phyloP scores from a whole-genome alignment of 768 basidiomycete genomes.

The Amanita pallidorosea region DNA sequence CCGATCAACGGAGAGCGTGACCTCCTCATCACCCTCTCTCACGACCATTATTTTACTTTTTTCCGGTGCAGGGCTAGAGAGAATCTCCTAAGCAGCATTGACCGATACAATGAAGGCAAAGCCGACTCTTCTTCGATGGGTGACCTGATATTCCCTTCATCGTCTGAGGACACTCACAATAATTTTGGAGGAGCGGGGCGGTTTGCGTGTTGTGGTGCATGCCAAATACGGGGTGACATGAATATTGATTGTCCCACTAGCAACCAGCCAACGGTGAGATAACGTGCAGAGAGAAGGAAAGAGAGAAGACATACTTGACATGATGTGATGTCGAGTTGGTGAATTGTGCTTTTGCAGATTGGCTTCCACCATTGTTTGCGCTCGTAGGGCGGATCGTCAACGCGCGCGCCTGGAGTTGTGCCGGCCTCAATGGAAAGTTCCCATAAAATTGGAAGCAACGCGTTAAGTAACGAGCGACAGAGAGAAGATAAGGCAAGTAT shows the following conservation, averaged over 20 bases:
- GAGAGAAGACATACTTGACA: not conserved
- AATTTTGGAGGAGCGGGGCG: not conserved
- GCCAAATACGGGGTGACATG: not conserved
- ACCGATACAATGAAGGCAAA: not conserved
- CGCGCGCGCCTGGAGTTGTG: not conserved
- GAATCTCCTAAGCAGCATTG: not conserved
- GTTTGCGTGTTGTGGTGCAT: not conserved
- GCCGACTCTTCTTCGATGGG: not conserved
- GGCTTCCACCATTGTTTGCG: not conserved
- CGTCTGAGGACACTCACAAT: not conserved
- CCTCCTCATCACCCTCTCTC: not conserved
- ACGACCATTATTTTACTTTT: not conserved
- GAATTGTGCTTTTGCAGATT: not conserved
- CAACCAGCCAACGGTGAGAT: too few species aligned
- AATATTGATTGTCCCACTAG: not conserved
- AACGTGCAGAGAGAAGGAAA: not conserved
- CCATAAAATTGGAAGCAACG: not conserved
- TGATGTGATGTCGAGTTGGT: not conserved
- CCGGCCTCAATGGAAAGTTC: not conserved
- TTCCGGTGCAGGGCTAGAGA: not conserved
- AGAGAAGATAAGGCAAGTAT: not conserved
- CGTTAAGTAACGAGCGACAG: not conserved
- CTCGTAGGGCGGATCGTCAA: not conserved
- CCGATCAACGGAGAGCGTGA: not conserved
- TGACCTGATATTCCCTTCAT: not conserved